Base-by-base conservation (phyloP, 495 filamentous ascomycete species). In the Talaromyces nanjingensis region DNA sequence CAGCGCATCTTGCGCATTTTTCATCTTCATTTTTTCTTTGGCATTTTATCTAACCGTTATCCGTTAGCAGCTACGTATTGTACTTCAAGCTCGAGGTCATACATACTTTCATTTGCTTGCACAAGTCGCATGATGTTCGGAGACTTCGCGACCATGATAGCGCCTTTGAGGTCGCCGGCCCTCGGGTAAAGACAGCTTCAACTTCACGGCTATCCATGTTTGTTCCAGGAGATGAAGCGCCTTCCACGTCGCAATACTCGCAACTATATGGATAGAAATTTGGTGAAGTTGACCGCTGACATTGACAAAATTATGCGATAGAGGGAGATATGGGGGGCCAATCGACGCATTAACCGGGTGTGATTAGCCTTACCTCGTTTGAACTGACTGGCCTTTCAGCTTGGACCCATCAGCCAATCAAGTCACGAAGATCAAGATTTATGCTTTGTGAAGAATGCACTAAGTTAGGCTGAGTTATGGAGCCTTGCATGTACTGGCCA, bases 31-130 rank as follows among this genome's bases (percentile, higher is more conserved):
- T 47, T 27, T 60, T 47, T 27, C 59, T 47, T 47, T 45, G 39
- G 20, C 59, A 60, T 60, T 60, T 60, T 47, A 60, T 60, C 59
- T 60, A 20, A 6, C 24, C 5, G 25, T n/a, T 14, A 16, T 11
- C 24, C 0, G 39, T 47, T 27, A 60, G 3, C n/a, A 60, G 9
- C 59, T 24, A 14, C 3, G 11, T 34, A 58, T 59, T 14, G 5
- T 42, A 42, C 37, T 42, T 42, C 18, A 16, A 2, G 11, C 22
- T 47, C 34, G 34, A 47, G 22, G 34, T 14, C 33, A 20, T 24
- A 25, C 59, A 29, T 60, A 37, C 59, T 37, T 60, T 60, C 59
- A 60, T 60, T 37, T 60, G 59, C 16, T 60, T 60, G 39, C 59
- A 60, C 39, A 47, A n/a, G 24, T 60, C 59, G 20, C 59, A 60